Percentiles rank a stretch among this genome's conserved stretches.
These are phyloP conservation scores for Cephalotrichum gorgonifer DNA, from an alignment of 2,329 filamentous ascomycete genomes.

Conservation along the genomic window DNA sequence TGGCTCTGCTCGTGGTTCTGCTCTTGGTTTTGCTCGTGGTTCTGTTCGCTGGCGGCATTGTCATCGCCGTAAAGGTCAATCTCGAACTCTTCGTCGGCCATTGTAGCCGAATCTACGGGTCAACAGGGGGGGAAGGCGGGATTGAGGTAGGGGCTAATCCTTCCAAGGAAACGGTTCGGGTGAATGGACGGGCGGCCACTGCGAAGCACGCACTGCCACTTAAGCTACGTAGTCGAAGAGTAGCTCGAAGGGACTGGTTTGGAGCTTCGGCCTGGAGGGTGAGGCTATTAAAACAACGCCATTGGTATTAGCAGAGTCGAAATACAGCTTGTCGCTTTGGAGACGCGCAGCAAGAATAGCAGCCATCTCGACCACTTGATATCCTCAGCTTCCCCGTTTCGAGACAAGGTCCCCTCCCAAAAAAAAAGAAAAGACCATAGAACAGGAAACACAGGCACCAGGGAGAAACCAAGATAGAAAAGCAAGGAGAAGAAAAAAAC, in stretches of 20 bases:
- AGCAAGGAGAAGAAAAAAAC: background rate
- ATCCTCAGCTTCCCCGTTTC: background rate
- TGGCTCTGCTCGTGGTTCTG: slow-evolving; percentile 27
- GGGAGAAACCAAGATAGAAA: background rate
- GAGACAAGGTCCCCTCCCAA: background rate
- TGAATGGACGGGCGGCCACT: background rate
- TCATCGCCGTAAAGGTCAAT: slow-evolving; percentile 67
- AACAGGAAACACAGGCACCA: background rate
- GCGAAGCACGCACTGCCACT: background rate
- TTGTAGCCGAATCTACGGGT: slow-evolving; percentile 20
- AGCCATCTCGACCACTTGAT: slow-evolving; percentile 1
- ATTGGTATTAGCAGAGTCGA: slow-evolving; percentile 3
- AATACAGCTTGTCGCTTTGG: background rate
- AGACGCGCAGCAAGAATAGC: background rate
- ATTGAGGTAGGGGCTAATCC: background rate
- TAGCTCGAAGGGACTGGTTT: background rate
- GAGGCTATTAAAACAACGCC: background rate
- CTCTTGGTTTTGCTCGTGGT: slow-evolving; percentile 30
- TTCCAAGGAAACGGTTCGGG: background rate
- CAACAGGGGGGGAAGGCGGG: no score
- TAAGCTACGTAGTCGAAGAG: background rate
- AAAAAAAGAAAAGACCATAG: background rate
- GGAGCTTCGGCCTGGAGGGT: background rate
- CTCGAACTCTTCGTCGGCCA: slow-evolving; percentile 63
- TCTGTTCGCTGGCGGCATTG: slow-evolving; percentile 30